phyloP scores from a whole-genome alignment of 768 basidiomycete genomes.

The Gloeophyllum trabeum region DNA sequence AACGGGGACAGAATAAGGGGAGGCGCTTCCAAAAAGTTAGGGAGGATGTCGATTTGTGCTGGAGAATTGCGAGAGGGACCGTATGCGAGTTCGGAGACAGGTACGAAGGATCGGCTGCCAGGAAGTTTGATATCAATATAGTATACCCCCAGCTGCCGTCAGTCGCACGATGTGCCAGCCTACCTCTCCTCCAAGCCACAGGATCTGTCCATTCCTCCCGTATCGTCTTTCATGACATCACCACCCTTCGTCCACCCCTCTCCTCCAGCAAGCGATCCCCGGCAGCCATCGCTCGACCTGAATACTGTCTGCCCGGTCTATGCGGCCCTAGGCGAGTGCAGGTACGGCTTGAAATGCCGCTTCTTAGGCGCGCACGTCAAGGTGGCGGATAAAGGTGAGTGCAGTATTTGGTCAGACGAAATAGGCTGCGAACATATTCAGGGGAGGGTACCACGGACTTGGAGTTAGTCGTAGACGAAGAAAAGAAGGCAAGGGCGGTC shows the following conservation, averaged over 20 bases:
- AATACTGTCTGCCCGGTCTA: slow-evolving; percentile 56
- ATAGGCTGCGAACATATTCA: neutral
- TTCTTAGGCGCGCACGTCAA: slow-evolving; percentile 73
- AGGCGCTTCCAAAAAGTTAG: slow-evolving; percentile 66
- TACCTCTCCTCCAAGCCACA: slow-evolving; percentile 70
- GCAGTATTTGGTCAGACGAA: too few species aligned
- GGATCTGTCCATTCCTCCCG: slow-evolving; percentile 54
- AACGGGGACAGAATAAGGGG: slow-evolving; percentile 76
- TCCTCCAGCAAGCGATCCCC: slow-evolving; percentile 14
- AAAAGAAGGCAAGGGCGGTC: slow-evolving; percentile 39
- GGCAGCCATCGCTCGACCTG: slow-evolving; percentile 30
- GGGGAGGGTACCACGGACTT: slow-evolving; percentile 8
- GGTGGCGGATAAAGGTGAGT: slow-evolving; percentile 33
- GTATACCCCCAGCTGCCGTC: slow-evolving; percentile 46
- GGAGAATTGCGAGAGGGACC: slow-evolving; percentile 59
- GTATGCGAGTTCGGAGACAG: slow-evolving; percentile 61
- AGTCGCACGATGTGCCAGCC: slow-evolving; percentile 61
- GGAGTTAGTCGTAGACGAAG: slow-evolving; percentile 39
- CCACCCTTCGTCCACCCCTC: slow-evolving; percentile 38
- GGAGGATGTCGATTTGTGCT: slow-evolving; percentile 79
- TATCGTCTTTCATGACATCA: slow-evolving; percentile 27
- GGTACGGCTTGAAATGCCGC: slow-evolving; percentile 83
- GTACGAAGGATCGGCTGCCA: slow-evolving; percentile 24
- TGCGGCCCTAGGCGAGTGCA: slow-evolving; percentile 61
- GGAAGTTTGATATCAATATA: neutral